phyloP scores from a whole-genome alignment of 2,329 filamentous ascomycete species.

The Cordyceps farinosa region DNA sequence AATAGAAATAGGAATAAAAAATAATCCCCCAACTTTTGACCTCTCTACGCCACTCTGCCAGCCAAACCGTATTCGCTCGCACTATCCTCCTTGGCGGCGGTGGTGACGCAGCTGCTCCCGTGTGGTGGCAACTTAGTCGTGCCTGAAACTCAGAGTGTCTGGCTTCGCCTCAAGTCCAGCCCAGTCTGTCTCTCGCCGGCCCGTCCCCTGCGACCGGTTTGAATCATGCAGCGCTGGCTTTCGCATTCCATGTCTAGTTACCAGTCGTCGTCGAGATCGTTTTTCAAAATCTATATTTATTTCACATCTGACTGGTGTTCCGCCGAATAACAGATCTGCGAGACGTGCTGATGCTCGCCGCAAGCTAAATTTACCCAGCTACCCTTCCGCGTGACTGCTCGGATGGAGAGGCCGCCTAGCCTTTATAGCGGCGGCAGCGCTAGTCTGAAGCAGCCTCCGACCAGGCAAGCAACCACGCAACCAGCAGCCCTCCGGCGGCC shows the following conservation, averaged over 20 bases:
- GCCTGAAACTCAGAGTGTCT: conserved; percentile 10
- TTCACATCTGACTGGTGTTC: neutral
- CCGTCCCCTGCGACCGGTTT: neutral
- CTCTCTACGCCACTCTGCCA: neutral
- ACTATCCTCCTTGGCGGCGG: neutral
- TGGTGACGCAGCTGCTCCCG: neutral
- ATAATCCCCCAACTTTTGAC: neutral
- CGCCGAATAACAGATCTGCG: neutral
- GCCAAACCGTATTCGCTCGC: neutral
- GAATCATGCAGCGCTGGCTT: neutral
- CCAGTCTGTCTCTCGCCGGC: neutral
- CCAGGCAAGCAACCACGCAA: neutral
- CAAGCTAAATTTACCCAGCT: neutral
- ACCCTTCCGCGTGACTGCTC: neutral
- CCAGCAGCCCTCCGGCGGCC: no score
- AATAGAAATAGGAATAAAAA: neutral
- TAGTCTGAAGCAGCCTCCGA: neutral
- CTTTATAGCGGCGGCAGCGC: conserved; percentile 5
- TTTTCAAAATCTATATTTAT: neutral
- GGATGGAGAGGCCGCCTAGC: neutral
- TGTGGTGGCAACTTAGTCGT: conserved; percentile 6
- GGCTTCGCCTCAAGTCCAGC: neutral
- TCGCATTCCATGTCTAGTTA: neutral
- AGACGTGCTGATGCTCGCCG: neutral
- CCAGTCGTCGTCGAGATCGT: neutral